Evolutionary conservation across 352 stramenopile genomes (phyloP), one percentile per base, ranked within the genome.

Genomic region (Globisporangium irregulare): DNA sequence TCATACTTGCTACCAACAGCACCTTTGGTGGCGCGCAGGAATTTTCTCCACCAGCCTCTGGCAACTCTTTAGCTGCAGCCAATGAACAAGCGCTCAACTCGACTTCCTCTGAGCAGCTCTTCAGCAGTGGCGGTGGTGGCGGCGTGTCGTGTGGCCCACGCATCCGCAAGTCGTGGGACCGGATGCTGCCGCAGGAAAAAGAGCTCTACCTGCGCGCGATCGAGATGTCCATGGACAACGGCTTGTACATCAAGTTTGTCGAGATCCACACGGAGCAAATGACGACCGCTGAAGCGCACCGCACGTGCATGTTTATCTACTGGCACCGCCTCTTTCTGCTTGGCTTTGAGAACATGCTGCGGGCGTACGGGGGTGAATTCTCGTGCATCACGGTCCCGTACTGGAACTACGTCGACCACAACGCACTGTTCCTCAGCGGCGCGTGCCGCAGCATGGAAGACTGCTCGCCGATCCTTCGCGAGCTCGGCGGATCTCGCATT

Each of bases 271-370:
- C 84, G 56, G 84, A 96, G 75, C 77, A 86, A 64, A 92, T 94
- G 85, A 93, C 84, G 55, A 88, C 84, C 0, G 63, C 69, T 0
- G 87, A 96, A 73, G 89, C 89, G 20, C 89, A 96, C 68, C 80
- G 84, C 55, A 95, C 86, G 69, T 95, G 87, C 67, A 94, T 95
- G 84, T 96, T 96, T 60, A 46, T 95, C 64, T 95, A 93, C 66
- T 96, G 89, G 89, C 89, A 96, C 68, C 89, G 89, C 27, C 54
- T 82, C 41, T 68, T 96, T 64, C 69, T 96, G 14, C 73, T 95
- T 18, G 89, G 77, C 4, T 96, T 93, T 68, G 89, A 96, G 69
- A 95, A 95, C 68, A 89, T 96, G 82, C 65, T 96, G 38, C 82
- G 89, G 10, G 82, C 78, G 46, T 91, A 92, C 57, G 89, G 87